These are phyloP conservation scores for Nannochloris sp. DNA, from an alignment of 139 green algal genomes.

Conservation along the genomic window DNA sequence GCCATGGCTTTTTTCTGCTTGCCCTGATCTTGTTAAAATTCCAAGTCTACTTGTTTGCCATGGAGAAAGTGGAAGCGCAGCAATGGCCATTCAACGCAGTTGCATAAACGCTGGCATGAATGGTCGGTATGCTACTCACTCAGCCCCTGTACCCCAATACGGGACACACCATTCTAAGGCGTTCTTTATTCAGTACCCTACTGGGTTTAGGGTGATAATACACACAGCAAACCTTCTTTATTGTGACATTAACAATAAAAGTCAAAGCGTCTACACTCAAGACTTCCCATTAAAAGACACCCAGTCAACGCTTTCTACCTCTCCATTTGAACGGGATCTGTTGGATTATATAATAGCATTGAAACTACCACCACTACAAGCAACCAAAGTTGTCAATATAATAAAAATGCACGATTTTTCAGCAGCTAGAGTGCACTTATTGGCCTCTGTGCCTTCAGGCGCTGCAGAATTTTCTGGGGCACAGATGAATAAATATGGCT, in stretches of 20 bases:
- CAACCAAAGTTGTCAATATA: neutral
- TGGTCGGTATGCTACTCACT: neutral
- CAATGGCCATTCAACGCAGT: neutral
- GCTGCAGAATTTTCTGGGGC: conserved; percentile 53
- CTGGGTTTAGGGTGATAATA: conserved; percentile 65
- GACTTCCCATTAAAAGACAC: conserved; percentile 65
- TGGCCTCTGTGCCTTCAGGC: conserved; percentile 37
- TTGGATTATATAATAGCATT: conserved; percentile 49
- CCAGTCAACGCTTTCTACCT: neutral
- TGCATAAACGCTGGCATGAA: neutral
- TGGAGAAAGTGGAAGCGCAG: conserved; percentile 13
- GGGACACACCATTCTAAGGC: conserved; percentile 60
- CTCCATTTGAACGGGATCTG: conserved; percentile 50
- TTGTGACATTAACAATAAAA: conserved; percentile 75
- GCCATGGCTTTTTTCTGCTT: conserved; percentile 49
- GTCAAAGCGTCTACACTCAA: conserved; percentile 55
- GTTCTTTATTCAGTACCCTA: conserved; percentile 43
- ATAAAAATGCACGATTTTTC: conserved; percentile 55
- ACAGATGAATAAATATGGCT: conserved; percentile 34
- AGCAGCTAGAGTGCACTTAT: conserved; percentile 38
- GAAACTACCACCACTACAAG: conserved; percentile 22
- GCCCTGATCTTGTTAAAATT: conserved; percentile 36
- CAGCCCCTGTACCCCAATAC: conserved; percentile 36
- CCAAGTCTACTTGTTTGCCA: conserved; percentile 41
- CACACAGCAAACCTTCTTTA: conserved; percentile 80